Conservation (phyloP, 1,284 basidiomycete species). For the Cutaneotrichosporon arboriforme region DNA sequence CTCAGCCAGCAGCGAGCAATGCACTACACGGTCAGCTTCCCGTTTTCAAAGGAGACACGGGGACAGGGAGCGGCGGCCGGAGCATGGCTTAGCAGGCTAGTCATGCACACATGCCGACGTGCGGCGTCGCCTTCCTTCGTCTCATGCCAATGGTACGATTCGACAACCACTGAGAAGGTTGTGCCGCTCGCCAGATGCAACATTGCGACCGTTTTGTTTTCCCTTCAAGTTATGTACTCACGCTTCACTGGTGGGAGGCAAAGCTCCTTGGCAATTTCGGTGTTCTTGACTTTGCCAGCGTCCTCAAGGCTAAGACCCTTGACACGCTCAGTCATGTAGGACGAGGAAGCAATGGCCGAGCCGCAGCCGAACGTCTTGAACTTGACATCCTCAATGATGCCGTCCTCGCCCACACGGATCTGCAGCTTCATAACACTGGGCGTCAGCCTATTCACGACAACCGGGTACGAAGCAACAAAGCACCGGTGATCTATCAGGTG, state of each 20-base stretch:
- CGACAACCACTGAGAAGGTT: too few species aligned
- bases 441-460: too few species aligned
- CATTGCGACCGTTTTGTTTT: background rate
- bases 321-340: constrained; percentile 97
- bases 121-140: background rate
- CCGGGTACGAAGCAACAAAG: too few species aligned
- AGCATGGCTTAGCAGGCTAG: too few species aligned
- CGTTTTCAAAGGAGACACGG: background rate
- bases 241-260: constrained; percentile 95
- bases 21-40: constrained; percentile 39
- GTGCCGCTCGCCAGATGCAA: too few species aligned
- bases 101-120: background rate
- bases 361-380: constrained; percentile 92
- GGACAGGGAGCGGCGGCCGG: background rate
- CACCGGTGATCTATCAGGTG: too few species aligned
- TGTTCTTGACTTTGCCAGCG: constrained; percentile 96
- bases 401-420: constrained; percentile 89
- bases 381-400: constrained; percentile 93
- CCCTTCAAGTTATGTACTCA: constrained; percentile 53
- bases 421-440: constrained; percentile 96
- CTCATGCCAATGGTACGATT: background rate
- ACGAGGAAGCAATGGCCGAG: constrained; percentile 93
- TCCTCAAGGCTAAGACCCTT: constrained; percentile 91
- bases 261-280: constrained; percentile 96
- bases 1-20: constrained; percentile 82